Conservation (phyloP, 1,284 basidiomycete species). For the Ceratobasidium theobromae region DNA sequence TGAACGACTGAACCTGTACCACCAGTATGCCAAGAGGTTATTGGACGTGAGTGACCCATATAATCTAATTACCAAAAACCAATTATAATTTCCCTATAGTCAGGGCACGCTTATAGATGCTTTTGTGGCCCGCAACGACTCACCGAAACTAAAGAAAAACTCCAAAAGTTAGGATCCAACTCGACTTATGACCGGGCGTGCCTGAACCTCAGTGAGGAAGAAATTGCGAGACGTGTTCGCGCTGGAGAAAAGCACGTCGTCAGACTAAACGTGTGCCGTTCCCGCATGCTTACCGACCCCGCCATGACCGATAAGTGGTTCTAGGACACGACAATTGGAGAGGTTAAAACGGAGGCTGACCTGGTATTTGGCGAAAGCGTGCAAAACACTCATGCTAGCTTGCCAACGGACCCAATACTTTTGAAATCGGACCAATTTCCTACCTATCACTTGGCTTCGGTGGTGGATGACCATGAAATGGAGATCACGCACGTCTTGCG, state of each 20-base stretch:
- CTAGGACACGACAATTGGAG: constrained; percentile 6
- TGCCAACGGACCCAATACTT: constrained; percentile 88
- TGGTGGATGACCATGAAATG: constrained; percentile 97
- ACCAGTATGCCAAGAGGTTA: constrained; percentile 68
- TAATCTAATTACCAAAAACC: constrained; percentile 13
- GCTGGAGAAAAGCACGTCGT: constrained; percentile 80
- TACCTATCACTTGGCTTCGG: constrained; percentile 95
- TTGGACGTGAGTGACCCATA: constrained; percentile 57
- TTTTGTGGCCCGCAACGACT: constrained; percentile 82
- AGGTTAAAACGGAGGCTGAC: constrained; percentile 47
- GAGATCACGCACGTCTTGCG: constrained; percentile 92
- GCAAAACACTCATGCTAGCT: constrained; percentile 70
- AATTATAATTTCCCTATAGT: constrained; percentile 48
- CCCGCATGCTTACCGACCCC: constrained; percentile 43
- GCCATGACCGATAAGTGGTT: constrained; percentile 40
- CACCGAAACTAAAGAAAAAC: constrained; percentile 61
- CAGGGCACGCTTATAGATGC: constrained; percentile 89
- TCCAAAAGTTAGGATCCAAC: constrained; percentile 70
- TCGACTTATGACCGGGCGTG: constrained; percentile 84
- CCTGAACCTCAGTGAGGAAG: constrained; percentile 81
- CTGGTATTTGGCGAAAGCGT: constrained; percentile 71
- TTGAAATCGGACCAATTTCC: constrained; percentile 92
- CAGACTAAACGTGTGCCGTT: constrained; percentile 73
- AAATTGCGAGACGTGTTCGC: constrained; percentile 70
- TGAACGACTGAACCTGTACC: constrained; percentile 84